phyloP scores from a whole-genome alignment of 129 eudicot genomes.

The Sambucus nigra region DNA sequence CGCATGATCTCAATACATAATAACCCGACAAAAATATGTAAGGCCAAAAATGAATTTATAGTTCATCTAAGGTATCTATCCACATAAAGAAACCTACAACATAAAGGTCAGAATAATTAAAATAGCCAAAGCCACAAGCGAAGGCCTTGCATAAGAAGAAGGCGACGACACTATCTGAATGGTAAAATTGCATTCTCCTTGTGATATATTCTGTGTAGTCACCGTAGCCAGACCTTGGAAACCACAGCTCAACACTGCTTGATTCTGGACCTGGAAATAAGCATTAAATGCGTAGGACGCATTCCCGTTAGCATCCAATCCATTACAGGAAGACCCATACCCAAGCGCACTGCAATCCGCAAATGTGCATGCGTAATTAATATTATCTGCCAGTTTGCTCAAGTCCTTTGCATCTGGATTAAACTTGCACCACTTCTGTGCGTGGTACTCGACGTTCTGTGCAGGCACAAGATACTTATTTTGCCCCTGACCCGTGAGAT shows the following conservation, averaged over 20 bases:
- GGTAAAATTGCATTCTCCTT: conserved; percentile 22
- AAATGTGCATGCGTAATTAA: conserved; percentile 37
- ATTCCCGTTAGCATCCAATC: conserved; percentile 18
- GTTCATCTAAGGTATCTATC: background rate
- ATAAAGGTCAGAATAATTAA: background rate
- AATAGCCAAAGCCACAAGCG: background rate
- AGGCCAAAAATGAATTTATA: background rate
- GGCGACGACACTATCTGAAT: conserved; percentile 13
- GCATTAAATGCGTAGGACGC: conserved; percentile 28
- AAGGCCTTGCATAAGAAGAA: conserved; percentile 1
- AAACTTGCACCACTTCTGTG: conserved; percentile 37
- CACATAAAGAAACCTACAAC: background rate
- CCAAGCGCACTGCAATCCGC: conserved; percentile 29
- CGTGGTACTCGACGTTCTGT: conserved; percentile 27
- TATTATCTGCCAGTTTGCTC: conserved; percentile 31
- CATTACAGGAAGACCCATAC: conserved; percentile 26
- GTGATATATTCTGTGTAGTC: conserved; percentile 19
- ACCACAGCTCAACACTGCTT: conserved; percentile 11
- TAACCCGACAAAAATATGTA: too few relatives aligned
- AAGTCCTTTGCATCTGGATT: conserved; percentile 37
- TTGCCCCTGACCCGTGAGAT: conserved; percentile 26
- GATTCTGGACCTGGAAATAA: conserved; percentile 24
- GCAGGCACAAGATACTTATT: conserved; percentile 38
- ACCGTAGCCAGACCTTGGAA: conserved; percentile 21
- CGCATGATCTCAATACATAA: background rate